Evolutionary conservation across 2,329 filamentous ascomycete genomes (phyloP).

Genomic region (Juglanconis oblonga): DNA sequence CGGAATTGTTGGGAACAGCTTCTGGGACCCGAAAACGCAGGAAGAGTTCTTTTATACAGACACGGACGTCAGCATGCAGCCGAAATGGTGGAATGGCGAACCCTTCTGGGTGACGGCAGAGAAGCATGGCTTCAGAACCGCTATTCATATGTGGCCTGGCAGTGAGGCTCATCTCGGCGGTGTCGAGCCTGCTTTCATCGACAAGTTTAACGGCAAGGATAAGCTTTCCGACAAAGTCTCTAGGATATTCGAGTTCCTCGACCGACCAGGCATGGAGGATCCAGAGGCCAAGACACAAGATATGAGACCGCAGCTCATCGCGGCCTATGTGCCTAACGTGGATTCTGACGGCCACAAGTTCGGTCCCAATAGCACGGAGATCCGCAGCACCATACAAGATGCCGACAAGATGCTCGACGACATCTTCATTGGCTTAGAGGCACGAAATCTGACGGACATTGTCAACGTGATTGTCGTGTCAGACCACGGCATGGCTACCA

Average conservation of each 20-base stretch:
- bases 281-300: conserved; percentile 44
- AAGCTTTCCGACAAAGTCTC: conserved; percentile 70
- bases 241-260: conserved; percentile 77
- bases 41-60: conserved; percentile 89
- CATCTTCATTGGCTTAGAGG: conserved; percentile 72
- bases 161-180: conserved; percentile 80
- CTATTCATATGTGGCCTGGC: conserved; percentile 98
- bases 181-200: conserved; percentile 75
- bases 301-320: conserved; percentile 83
- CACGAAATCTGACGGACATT: conserved; percentile 80
- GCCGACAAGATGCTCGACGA: conserved; percentile 80
- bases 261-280: conserved; percentile 71
- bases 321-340: conserved; percentile 91
- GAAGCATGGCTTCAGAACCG: conserved; percentile 70
- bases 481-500: conserved; percentile 97
- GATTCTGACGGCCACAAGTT: conserved; percentile 83
- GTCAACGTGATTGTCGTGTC: conserved; percentile 96
- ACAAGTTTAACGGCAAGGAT: conserved; percentile 81
- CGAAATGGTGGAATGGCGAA: conserved; percentile 94
- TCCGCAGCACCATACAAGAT: conserved; percentile 70
- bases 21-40: conserved; percentile 78
- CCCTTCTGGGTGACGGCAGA: conserved; percentile 94
- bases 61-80: conserved; percentile 68
- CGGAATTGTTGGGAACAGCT: conserved; percentile 89
- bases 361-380: conserved; percentile 94